These are phyloP conservation scores for Penicillium diatomitis DNA, from an alignment of 495 filamentous ascomycete genomes.

Conservation along the genomic window DNA sequence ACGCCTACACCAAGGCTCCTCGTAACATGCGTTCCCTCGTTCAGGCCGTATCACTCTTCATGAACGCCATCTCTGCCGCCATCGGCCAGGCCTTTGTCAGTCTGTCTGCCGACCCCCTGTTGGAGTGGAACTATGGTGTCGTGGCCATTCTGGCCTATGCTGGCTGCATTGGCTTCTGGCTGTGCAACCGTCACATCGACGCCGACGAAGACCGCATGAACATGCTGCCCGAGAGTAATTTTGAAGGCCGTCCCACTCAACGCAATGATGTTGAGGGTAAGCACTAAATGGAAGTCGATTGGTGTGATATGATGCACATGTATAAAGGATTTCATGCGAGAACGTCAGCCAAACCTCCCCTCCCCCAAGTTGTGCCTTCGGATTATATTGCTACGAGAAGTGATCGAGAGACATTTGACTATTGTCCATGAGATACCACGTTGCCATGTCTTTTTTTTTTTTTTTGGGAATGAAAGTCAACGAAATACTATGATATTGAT, in stretches of 20 bases:
- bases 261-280: not conserved
- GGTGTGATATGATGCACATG: not conserved
- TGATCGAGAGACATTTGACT: no score
- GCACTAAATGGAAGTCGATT: not conserved
- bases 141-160: constrained; percentile 54
- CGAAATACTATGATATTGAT: no score
- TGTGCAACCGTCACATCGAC: constrained; percentile 50
- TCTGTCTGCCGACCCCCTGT: constrained; percentile 55
- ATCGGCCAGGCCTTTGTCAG: constrained; percentile 60
- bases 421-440: no score
- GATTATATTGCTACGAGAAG: no score
- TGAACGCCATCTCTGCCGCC: constrained; percentile 58
- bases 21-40: constrained; percentile 68
- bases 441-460: no score
- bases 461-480: no score
- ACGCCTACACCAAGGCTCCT: constrained; percentile 74
- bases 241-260: constrained; percentile 3
- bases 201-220: constrained; percentile 58
- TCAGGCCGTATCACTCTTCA: constrained; percentile 58
- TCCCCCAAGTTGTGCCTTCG: no score
- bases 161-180: constrained; percentile 54
- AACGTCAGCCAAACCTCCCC: no score
- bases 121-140: constrained; percentile 56
- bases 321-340: not conserved
- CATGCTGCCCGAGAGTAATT: constrained; percentile 19